Base-by-base conservation (phyloP, 768 basidiomycete species). In the Lactarius akahatsu region DNA sequence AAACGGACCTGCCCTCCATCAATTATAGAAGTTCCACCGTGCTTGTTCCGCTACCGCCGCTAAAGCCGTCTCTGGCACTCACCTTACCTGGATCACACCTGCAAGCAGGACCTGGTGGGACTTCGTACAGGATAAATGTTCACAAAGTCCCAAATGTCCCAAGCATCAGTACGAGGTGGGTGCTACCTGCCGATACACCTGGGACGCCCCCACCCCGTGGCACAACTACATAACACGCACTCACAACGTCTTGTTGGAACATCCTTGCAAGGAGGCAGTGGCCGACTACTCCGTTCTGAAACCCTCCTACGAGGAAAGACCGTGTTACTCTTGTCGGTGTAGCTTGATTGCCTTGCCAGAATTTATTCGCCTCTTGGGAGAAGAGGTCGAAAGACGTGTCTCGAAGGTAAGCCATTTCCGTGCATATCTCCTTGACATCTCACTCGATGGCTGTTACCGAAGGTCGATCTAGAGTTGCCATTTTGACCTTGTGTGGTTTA, bases 1-100 rank as follows among this genome's bases (percentile, higher is more conserved):
- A n/a, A 57, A 62, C 20, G 66, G 61, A 32, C 61, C 34, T 18
- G 61, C 59, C 1, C 23, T 66, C 3, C 28, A 66, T 40, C 47
- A 36, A 23, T 54, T 65, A 16, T 59, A 28, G n/a, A 60, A 18
- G 18, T 43, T 45, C 28, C 64, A 65, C 28, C 64, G 62, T 50
- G 34, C 56, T 20, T 63, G 62, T 38, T 63, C 62, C 45, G 43
- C 32, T 8, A 41, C 43, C 32, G 62, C 62, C 9, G 34, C 45
- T 2, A 4, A 6, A 2, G 2, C 43, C 43, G 41, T 62, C 30
- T 43, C 52, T 2, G 4, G 2, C 40, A n/a, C 4, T 10, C 1
- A 43, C 4, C n/a, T 47, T 43, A 30, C 38, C 1, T 62, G 61
- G 54, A 34, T 62, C 52, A n/a, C n/a, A n/a, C n/a, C n/a, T n/a